Conservation (phyloP, 1,284 basidiomycete species). For the Cutaneotrichosporon cavernicola region DNA sequence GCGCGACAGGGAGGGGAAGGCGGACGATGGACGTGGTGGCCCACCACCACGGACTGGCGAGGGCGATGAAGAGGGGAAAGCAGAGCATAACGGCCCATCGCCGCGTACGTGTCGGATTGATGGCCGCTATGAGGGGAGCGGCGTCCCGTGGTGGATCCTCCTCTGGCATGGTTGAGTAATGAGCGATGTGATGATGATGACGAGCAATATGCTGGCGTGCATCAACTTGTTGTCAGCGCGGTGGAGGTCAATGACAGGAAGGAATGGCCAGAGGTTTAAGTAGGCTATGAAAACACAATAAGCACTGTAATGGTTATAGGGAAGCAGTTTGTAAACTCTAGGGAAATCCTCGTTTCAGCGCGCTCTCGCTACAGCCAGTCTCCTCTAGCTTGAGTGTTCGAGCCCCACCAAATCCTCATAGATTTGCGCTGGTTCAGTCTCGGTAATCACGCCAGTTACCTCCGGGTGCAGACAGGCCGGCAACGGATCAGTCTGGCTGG, state of each 20-base stretch:
- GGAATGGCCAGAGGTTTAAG: background rate
- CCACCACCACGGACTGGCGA: conserved; percentile 85
- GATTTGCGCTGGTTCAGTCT: conserved; percentile 37
- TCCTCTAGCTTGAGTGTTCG: conserved; percentile 52
- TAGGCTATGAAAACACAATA: background rate
- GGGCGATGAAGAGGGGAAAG: conserved; percentile 71
- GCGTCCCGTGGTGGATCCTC: background rate
- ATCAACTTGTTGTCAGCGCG: background rate
- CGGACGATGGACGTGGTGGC: conserved; percentile 79
- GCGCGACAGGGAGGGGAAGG: conserved; percentile 65
- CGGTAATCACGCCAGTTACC: conserved; percentile 46
- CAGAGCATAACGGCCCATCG: conserved; percentile 56
- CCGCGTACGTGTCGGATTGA: conserved; percentile 32
- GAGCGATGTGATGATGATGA: background rate
- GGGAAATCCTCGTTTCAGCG: conserved; percentile 47
- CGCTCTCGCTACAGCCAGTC: conserved; percentile 41
- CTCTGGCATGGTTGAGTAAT: background rate
- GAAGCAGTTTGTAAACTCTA: conserved; percentile 45
- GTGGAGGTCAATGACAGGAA: background rate
- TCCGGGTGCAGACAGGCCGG: conserved; percentile 43
- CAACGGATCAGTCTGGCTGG: conserved; percentile 51
- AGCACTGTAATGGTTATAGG: conserved; percentile 44
- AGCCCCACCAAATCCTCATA: conserved; percentile 48
- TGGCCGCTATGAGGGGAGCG: background rate
- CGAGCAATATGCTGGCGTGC: background rate